These are phyloP conservation scores for Sparassis latifolia DNA, from an alignment of 1,284 basidiomycete genomes.

Conservation along the genomic window DNA sequence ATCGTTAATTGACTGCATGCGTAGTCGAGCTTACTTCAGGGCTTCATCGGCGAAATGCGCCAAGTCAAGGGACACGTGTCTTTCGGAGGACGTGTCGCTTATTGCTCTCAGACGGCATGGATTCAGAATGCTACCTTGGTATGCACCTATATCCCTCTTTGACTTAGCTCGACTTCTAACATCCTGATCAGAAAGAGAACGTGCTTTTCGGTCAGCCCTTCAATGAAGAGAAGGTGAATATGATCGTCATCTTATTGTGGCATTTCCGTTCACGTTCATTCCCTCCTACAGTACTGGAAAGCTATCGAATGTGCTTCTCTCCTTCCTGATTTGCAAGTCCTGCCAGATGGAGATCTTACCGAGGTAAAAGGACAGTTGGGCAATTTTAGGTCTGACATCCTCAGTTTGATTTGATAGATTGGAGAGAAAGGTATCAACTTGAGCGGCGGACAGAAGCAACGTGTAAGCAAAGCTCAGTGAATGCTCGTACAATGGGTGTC, in stretches of 20 bases:
- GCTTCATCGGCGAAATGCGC: conserved; percentile 73
- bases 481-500: not conserved
- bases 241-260: not conserved
- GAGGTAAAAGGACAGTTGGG: conserved; percentile 36
- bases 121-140: conserved; percentile 81
- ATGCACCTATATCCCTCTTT: conserved; percentile 15
- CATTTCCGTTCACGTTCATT: not conserved
- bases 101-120: conserved; percentile 85
- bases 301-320: conserved; percentile 59
- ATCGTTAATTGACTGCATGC: conserved; percentile 1
- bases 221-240: conserved; percentile 42
- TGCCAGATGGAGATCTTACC: conserved; percentile 72
- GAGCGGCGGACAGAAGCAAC: conserved; percentile 58
- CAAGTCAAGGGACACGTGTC: conserved; percentile 43
- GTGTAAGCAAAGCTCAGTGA: conserved; percentile 26
- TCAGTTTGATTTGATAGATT: conserved; percentile 33
- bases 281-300: conserved; percentile 45
- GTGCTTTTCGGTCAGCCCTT: conserved; percentile 64
- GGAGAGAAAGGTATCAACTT: conserved; percentile 62
- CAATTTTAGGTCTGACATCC: not conserved
- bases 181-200: conserved; percentile 44
- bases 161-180: not conserved
- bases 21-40: conserved; percentile 65
- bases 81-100: conserved; percentile 69
- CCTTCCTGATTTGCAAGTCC: conserved; percentile 60